These are phyloP conservation scores for Stereum hirsutum DNA, from an alignment of 1,284 basidiomycete genomes.

Conservation along the genomic window DNA sequence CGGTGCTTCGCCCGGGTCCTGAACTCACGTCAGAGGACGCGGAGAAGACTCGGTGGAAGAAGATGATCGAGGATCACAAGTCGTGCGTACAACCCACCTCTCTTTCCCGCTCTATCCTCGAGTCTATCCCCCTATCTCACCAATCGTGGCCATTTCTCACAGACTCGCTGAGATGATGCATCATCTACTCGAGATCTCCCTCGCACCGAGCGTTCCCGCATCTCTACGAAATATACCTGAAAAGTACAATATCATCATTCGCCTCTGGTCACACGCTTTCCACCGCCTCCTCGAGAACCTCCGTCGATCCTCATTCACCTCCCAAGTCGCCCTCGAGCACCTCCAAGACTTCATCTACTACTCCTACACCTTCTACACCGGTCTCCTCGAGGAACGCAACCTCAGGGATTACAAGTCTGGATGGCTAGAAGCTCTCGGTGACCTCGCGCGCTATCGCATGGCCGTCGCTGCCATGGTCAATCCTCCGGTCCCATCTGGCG, in stretches of 20 bases:
- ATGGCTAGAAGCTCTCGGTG: conserved; percentile 96
- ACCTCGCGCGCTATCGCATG: conserved; percentile 93
- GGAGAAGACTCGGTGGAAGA: conserved; percentile 59
- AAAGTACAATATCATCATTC: conserved; percentile 91
- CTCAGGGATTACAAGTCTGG: conserved; percentile 67
- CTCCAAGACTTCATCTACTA: conserved; percentile 80
- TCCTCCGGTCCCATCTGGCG: conserved; percentile 27
- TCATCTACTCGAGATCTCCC: conserved; percentile 78
- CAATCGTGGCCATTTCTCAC: conserved; percentile 1
- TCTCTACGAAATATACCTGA: conserved; percentile 84
- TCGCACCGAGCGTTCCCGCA: conserved; percentile 80
- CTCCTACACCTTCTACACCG: conserved; percentile 90
- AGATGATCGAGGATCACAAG: conserved; percentile 62
- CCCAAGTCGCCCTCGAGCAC: conserved; percentile 36
- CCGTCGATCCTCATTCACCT: conserved; percentile 77
- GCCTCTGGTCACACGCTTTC: conserved; percentile 90
- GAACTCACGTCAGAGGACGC: conserved; percentile 36
- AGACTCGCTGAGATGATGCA: conserved; percentile 88
- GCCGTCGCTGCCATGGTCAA: conserved; percentile 72
- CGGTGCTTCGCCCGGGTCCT: conserved; percentile 40
- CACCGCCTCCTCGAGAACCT: conserved; percentile 87
- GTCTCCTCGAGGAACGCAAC: conserved; percentile 76
- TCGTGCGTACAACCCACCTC: conserved; percentile 31
- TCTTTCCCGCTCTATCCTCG: no score
- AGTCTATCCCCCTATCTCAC: background rate